Percentiles rank a stretch among this genome's conserved stretches.
These are phyloP conservation scores for Labyrinthula sp. DNA, from an alignment of 352 stramenopile genomes.

Conservation along the genomic window DNA sequence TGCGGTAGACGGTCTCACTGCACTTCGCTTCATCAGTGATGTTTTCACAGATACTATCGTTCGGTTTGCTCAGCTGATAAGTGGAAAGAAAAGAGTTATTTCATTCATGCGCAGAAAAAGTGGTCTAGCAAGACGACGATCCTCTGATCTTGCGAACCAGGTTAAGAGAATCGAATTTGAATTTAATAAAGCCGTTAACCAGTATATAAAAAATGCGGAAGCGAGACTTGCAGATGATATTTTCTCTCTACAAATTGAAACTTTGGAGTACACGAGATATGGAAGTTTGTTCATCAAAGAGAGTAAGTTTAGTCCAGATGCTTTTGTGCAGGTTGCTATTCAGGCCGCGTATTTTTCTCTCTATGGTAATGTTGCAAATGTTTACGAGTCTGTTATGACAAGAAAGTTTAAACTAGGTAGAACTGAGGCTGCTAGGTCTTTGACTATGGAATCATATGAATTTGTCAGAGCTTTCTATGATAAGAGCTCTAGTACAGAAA, in stretches of 20 bases:
- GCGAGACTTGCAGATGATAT: constrained; percentile 75
- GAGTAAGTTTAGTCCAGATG: constrained; percentile 71
- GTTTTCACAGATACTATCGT: constrained; percentile 70
- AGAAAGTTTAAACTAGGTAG: constrained; percentile 77
- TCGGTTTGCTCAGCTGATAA: constrained; percentile 36
- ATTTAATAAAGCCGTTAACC: constrained; percentile 48
- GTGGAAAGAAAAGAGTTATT: constrained; percentile 6
- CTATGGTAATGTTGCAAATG: constrained; percentile 59
- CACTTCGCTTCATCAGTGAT: constrained; percentile 53
- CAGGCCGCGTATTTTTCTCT: constrained; percentile 68
- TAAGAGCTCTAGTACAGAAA: constrained; percentile 1
- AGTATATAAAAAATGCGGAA: constrained; percentile 65
- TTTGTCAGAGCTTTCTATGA: constrained; percentile 59
- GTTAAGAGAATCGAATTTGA: constrained; percentile 74
- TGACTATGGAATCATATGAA: constrained; percentile 62
- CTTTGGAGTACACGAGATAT: constrained; percentile 67
- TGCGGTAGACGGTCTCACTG: constrained; percentile 82
- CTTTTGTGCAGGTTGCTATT: constrained; percentile 83
- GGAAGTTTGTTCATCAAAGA: constrained; percentile 66
- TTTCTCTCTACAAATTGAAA: constrained; percentile 65
- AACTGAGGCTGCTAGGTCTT: constrained; percentile 72
- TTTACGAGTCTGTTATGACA: constrained; percentile 80
- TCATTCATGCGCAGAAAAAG: constrained; percentile 33
- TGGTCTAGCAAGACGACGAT: constrained; percentile 48
- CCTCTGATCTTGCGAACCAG: too few species aligned